Evolutionary conservation across 148 eudicot species (phyloP), one percentile per base, ranked within the genome.

Genomic region (Mesembryanthemum crystallinum): DNA sequence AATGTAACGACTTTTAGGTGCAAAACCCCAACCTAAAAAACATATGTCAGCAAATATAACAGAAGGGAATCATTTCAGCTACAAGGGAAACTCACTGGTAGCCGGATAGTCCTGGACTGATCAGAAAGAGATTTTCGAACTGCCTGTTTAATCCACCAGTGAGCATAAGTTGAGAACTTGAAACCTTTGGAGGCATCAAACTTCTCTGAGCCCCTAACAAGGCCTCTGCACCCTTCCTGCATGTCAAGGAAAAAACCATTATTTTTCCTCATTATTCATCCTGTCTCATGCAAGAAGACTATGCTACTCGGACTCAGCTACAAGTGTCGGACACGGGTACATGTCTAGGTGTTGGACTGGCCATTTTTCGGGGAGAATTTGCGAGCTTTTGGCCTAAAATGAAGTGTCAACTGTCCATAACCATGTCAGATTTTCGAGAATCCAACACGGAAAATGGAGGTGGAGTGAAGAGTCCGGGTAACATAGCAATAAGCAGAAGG

Each of bases 141-240:
- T 33, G 99, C 97, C 82, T 95, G 97, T 77, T 84, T 92, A 69
- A 96, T 92, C 99, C 99, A 92, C 99, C 99, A 96, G 81, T 92
- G 94, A 80, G 98, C 99, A 77, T 96, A 96, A 25, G 99, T 96
- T 70, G 98, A 96, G 84, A 96, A 92, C 71, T 88, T 96, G 82
- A 91, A 96, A 57, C 99, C 98, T 83, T 86, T 92, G 30, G 98
- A 85, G 63, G 94, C 93, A 86, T 96, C 99, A 89, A 96, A 96
- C 76, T 96, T 96, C 82, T 96, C 99, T 25, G 91, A 82, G 57
- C 98, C 96, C 71, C 89, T 85, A 49, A 91, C 85, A 62, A 96
- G 94, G 62, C 99, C 99, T 76, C 90, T 83, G 70, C 92, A 89
- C 75, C 99, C 99, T 87, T 92, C 98, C 98, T 96, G 87, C 77